Evolutionary conservation across 257 asterid genomes (phyloP), one percentile per base, ranked within the genome.

Genomic region (Przewalskia tangutica): DNA sequence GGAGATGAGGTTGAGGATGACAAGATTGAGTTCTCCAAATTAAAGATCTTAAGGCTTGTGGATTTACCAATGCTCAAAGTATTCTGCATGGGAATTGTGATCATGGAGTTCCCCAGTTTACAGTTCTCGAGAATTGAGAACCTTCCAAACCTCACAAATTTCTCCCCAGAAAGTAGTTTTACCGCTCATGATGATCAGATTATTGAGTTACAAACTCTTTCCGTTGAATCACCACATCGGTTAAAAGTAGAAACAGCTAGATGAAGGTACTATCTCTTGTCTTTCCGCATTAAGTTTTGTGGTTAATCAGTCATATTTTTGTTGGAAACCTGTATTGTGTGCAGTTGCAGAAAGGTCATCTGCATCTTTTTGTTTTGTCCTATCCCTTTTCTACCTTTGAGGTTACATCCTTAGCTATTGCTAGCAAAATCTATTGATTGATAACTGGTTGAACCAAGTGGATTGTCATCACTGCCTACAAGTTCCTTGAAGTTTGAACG

Each of bases 71-170:
- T 50, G 60, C 82, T 79, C 44, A 56, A 12, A 34, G 34, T 77
- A 6, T 86, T 86, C 71, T 42, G 60, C 82, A 48, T 62, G 14
- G 62, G 56, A 27, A 23, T 60, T 38, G 76, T 42, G 50, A 59
- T 16, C 36, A 79, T 86, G 40, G 84, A 79, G 44, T 84, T 86
- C 63, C 87, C 85, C 32, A 85, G 58, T 11, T 56, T 86, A 16
- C 38, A 14, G 36, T 32, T 23, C 42, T 27, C 82, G 50, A 32
- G 71, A 68, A 64, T 83, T n/a, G 67, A 56, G 48, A 79, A 77
- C 68, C 46, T 81, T 51, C 83, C 77, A 40, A 23, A 20, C 32
- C 59, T 83, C 62, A 53, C 20, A 32, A 81, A 82, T 44, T 81
- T 86, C 83, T 77, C 77, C 40, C 68, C 44, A 60, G 67, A 60